These are phyloP conservation scores for Phlegmacium glaucopus DNA, from an alignment of 768 basidiomycete species.

Conservation along the genomic window DNA sequence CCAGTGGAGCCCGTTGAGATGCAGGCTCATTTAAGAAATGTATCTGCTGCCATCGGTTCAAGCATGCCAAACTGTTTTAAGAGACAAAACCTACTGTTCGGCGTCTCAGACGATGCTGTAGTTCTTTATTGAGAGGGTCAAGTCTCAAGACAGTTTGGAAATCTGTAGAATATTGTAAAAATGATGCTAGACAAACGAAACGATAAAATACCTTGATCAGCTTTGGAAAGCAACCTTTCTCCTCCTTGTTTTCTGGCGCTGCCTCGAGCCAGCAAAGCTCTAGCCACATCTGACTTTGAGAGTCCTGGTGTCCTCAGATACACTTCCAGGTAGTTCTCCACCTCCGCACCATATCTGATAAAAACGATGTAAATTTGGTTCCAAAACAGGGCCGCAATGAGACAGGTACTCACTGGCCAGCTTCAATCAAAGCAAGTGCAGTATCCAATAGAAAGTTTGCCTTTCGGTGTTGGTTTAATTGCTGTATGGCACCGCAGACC, in stretches of 20 bases:
- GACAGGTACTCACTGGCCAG: conserved; percentile 41
- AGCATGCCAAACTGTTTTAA: neutral
- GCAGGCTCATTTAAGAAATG: conserved; percentile 53
- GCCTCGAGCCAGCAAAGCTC: conserved; percentile 55
- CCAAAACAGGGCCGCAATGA: conserved; percentile 1
- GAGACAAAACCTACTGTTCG: conserved; percentile 40
- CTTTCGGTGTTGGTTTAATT: conserved; percentile 40
- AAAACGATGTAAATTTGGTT: conserved; percentile 1
- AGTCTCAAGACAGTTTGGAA: conserved; percentile 56
- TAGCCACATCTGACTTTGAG: conserved; percentile 44
- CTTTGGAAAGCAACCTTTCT: conserved; percentile 51
- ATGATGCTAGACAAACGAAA: neutral
- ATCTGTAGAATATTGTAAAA: conserved; percentile 33
- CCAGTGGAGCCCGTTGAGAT: conserved; percentile 56
- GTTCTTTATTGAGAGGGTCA: conserved; percentile 56
- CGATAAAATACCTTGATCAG: conserved; percentile 50
- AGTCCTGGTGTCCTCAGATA: conserved; percentile 61
- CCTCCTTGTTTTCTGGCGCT: conserved; percentile 55
- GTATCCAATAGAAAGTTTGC: conserved; percentile 51
- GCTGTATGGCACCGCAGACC: conserved; percentile 45
- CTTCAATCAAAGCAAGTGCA: conserved; percentile 43
- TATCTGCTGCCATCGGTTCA: conserved; percentile 33
- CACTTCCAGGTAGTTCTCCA: conserved; percentile 64
- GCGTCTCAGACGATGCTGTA: conserved; percentile 43
- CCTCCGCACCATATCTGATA: conserved; percentile 56